Conservation (phyloP, 2,329 filamentous ascomycete species). For the Mycocentrospora acerina region DNA sequence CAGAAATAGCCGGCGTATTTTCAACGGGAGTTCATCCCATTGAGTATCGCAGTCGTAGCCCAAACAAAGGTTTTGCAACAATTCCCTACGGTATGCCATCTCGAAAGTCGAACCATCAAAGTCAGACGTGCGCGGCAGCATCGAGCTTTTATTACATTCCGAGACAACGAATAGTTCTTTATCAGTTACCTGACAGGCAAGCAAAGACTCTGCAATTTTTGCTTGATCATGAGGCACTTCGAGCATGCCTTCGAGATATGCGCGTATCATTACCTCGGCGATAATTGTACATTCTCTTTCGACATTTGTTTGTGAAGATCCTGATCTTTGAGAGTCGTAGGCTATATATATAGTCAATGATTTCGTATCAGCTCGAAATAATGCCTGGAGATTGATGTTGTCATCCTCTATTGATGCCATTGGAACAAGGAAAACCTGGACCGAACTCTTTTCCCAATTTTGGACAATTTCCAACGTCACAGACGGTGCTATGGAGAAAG, state of each 20-base stretch:
- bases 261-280: constrained; percentile 39
- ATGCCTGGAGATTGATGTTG: constrained; percentile 41
- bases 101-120: constrained; percentile 24
- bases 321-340: constrained; percentile 26
- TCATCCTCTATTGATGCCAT: constrained; percentile 31
- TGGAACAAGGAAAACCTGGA: constrained; percentile 38
- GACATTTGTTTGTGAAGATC: constrained; percentile 33
- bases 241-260: constrained; percentile 37
- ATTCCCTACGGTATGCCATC: constrained; percentile 43
- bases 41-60: constrained; percentile 53
- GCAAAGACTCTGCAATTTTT: constrained; percentile 34
- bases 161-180: constrained; percentile 29
- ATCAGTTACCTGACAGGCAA: constrained; percentile 24
- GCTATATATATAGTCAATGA: constrained; percentile 34
- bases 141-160: constrained; percentile 36
- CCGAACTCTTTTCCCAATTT: constrained; percentile 35
- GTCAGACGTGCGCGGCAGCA: constrained; percentile 26
- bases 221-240: constrained; percentile 36
- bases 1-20: constrained; percentile 50
- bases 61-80: constrained; percentile 51
- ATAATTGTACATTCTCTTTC: constrained; percentile 37
- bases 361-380: constrained; percentile 35
- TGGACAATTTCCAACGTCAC: constrained; percentile 31
- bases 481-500: constrained; percentile 48
- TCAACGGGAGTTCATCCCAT: constrained; percentile 53